Evolutionary conservation across 345 rosid species (phyloP), one percentile per base, ranked within the genome.

Genomic region (Euclidium syriacum): DNA sequence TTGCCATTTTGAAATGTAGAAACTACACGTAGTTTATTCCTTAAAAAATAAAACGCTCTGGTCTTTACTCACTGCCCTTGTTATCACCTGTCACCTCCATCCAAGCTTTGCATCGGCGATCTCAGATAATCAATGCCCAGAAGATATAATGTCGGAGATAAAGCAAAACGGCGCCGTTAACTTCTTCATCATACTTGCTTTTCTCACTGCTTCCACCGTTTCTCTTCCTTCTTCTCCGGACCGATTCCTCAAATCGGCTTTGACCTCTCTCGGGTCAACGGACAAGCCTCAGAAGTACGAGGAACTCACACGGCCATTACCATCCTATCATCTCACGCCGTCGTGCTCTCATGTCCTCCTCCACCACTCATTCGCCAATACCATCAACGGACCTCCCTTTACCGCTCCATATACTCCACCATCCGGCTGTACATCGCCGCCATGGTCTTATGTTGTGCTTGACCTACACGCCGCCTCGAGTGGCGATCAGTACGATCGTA

Each of bases 341-440:
- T 72, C 94, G 10, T 89, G 85, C 74, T 19, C 85, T 27, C 78
- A 56, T 69, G 70, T 68, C 29, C 40, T 85, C 71, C 49, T 89
- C 82, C 73, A 70, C 49, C 95, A 89, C 70, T 86, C 94, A 58
- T 92, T 89, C 74, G 96, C 76, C 75, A 41, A 86, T 81, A 92
- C 98, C 36, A 58, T 85, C 36, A 64, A 78, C 70, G 26, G 56
- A 12, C 94, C 95, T 51, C 95, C 98, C 0, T 89, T 59, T 80
- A 68, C 94, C 41, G 3, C 59, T 58, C 79, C 81, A 1, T 92
- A 92, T 75, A 26, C 62, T 17, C 95, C 92, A 1, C 87, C 95
- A 3, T 39, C 70, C 56, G 46, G 36, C 24, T 87, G 94, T 65
- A 54, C 86, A 39, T 43, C 75, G 5, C 90, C 95, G 22, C 95